Evolutionary conservation across 148 eudicot species (phyloP), one percentile per base, ranked within the genome.

Genomic region (Vaccinium corymbosum): DNA sequence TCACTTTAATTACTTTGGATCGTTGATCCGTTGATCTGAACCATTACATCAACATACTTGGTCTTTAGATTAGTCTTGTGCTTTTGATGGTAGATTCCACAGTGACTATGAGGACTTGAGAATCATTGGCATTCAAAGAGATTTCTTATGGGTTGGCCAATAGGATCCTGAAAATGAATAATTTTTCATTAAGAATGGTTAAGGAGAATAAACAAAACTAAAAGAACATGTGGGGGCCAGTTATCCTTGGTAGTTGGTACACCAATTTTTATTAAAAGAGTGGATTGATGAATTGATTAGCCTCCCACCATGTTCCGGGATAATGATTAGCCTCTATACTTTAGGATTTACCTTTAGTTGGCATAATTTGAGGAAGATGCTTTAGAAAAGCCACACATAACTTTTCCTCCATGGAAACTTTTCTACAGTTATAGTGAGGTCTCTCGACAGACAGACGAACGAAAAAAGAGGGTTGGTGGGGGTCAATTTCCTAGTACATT

Each of bases 281-380:
- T 38, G 77, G 77, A 66, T 66, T 27, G 72, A 25, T 66, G 72
- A 66, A 35, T 73, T n/a, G 77, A 42, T 42, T 38, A 74, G 51
- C 51, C 77, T 74, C 77, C 51, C 51, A 42, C 77, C 77, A 74
- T 74, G 77, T 74, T 74, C 49, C 8, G 50, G 20, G 51, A 74
- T 62, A 62, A 74, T 74, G 77, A 74, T 74, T 74, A 42, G 77
- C 1, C 52, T 38, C 49, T 42, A 19, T 48, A 74, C 51, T 74
- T 74, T 42, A 74, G 77, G 51, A 14, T 19, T 42, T 3, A 16
- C 13, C 77, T 42, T 74, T 74, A 19, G 19, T 74, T 42, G 50
- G 25, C 77, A 38, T 74, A 42, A 74, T 74, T 74, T 74, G 51
- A 74, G 77, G 77, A 74, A 35, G 76, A 32, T 74, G 77, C 77